Evolutionary conservation across 768 basidiomycete genomes (phyloP), one percentile per base, ranked within the genome.

Genomic region (Mrakia blollopis): DNA sequence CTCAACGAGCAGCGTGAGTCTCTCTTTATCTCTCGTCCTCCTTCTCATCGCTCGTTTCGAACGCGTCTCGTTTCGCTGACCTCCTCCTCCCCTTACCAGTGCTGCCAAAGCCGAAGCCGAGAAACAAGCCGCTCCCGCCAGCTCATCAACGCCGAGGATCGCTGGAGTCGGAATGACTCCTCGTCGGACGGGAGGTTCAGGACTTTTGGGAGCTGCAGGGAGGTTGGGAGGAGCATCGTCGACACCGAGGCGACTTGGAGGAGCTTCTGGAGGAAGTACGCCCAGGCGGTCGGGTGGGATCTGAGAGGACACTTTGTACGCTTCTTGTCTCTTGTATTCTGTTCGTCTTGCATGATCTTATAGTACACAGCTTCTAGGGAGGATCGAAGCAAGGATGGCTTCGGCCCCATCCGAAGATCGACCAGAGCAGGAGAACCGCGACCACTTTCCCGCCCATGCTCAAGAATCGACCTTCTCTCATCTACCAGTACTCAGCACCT

Each of bases 1-100:
- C 87, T 57, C 82, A 83, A 67, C 79, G 83, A 35, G 83, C 84
- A 71, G 79, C 82, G 82, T 84, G 75, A 79, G 83, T 81, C 23
- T 7, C 28, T 11, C 16, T 50, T 10, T 28, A 25, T 2, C 8
- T 23, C 44, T 16, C 25, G 16, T 23, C n/a, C 41, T 47, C 44
- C 11, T 11, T 44, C 44, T 44, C 44, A 1, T 44, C 44, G 44
- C 14, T 44, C 44, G 10, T 44, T 41, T 44, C 60, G 25, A n/a
- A n/a, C 35, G 1, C 11, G 60, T 44, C 35, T 44, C 23, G 21
- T 14, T 14, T 61, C 41, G 13, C 28, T 60, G 16, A 6, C 16
- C 28, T 16, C 18, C 28, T 1, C 14, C 18, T 21, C 11, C 50
- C 28, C 25, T 69, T 47, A 30, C 10, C 54, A 84, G 84, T 41